Conservation (phyloP, 2,329 filamentous ascomycete species). For the Pseudogymnoascus sp. region DNA sequence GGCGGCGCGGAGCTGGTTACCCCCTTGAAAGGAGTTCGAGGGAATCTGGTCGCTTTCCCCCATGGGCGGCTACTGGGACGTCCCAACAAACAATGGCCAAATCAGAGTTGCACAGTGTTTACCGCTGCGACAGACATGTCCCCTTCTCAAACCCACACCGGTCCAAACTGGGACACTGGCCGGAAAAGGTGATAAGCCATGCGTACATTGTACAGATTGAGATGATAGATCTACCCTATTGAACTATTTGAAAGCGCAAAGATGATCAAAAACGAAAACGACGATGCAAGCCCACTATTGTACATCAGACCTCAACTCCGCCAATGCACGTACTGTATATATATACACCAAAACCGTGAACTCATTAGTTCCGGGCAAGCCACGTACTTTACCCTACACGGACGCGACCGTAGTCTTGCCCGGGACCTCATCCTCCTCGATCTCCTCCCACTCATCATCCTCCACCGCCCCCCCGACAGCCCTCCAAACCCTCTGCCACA, state of each 20-base stretch:
- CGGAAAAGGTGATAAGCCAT: background rate
- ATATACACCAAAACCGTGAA: slow-evolving; percentile 6
- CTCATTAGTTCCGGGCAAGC: slow-evolving; percentile 5
- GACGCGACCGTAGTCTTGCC: slow-evolving; percentile 1
- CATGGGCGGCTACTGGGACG: background rate
- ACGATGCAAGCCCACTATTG: slow-evolving; percentile 6
- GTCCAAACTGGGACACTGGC: background rate
- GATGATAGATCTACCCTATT: slow-evolving; percentile 2
- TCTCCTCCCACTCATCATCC: slow-evolving; percentile 52
- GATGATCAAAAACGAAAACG: background rate
- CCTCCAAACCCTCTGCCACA: slow-evolving; percentile 78
- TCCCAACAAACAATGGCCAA: background rate
- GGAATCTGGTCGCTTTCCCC: background rate
- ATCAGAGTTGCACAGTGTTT: slow-evolving; percentile 6
- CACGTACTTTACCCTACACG: background rate
- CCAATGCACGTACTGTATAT: slow-evolving; percentile 6
- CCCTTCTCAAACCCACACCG: background rate
- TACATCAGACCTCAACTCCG: slow-evolving; percentile 9
- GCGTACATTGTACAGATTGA: slow-evolving; percentile 5
- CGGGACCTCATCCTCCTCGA: slow-evolving; percentile 32
- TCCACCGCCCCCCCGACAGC: slow-evolving; percentile 55
- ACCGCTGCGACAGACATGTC: background rate
- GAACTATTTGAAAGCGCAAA: slow-evolving; percentile 1
- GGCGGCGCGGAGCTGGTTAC: background rate
- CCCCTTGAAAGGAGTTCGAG: background rate